Evolutionary conservation across 2,329 filamentous ascomycete genomes (phyloP).

Genomic region (Emmonsiellopsis sp.): DNA sequence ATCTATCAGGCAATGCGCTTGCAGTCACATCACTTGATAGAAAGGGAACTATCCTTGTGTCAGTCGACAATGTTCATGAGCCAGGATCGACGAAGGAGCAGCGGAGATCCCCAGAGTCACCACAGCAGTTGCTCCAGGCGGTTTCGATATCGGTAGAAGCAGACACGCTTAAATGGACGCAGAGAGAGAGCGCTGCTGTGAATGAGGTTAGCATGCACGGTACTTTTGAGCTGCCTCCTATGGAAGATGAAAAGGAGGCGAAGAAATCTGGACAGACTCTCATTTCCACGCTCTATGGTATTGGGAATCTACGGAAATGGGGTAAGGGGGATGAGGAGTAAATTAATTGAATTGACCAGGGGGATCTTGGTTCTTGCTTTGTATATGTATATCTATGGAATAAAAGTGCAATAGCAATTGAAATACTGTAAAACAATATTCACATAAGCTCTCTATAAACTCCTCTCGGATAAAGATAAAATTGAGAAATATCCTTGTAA

Average conservation of each 20-base stretch:
- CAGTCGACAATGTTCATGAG: slow-evolving; percentile 47
- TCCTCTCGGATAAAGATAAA: neutral
- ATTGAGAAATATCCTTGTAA: neutral
- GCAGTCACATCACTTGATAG: slow-evolving; percentile 37
- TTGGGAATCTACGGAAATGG: slow-evolving; percentile 34
- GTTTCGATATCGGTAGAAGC: slow-evolving; percentile 17
- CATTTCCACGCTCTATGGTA: slow-evolving; percentile 24
- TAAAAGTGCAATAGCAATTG: neutral
- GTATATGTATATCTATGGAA: neutral
- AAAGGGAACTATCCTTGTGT: slow-evolving; percentile 34
- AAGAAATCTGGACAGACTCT: slow-evolving; percentile 25
- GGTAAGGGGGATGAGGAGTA: slow-evolving; percentile 18
- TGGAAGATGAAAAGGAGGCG: slow-evolving; percentile 21
- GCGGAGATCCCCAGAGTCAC: slow-evolving; percentile 15
- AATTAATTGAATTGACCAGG: neutral
- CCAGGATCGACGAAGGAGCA: slow-evolving; percentile 40
- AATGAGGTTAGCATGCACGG: slow-evolving; percentile 23
- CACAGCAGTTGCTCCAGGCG: slow-evolving; percentile 21
- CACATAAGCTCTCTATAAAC: neutral
- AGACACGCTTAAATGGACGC: slow-evolving; percentile 20
- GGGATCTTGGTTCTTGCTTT: neutral
- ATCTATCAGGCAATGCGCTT: slow-evolving; percentile 57
- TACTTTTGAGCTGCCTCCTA: slow-evolving; percentile 18
- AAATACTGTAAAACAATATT: neutral
- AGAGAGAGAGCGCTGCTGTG: slow-evolving; percentile 14